A percentile compares a stretch with the other conserved stretches of the same genome.
Evolutionary conservation across 2,329 filamentous ascomycete species (phyloP).

Genomic region (Dactylellina haptotyla): DNA sequence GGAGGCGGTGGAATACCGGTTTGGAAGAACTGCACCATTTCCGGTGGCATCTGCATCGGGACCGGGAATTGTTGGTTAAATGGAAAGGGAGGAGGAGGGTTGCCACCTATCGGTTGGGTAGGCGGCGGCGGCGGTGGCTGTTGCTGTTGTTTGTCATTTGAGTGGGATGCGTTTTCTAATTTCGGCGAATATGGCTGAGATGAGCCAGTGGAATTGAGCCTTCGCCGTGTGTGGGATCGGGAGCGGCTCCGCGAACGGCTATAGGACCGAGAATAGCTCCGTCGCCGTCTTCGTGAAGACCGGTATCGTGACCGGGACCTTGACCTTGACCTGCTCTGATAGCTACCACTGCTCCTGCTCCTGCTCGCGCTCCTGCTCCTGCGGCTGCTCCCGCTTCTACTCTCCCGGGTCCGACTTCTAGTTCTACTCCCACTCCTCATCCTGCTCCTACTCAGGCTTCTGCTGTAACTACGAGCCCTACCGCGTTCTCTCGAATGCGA

Average conservation of each 20-base stretch:
- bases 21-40: slow-evolving; percentile 53
- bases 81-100: slow-evolving; percentile 40
- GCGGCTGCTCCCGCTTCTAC: slow-evolving; percentile 19
- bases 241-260: slow-evolving; percentile 45
- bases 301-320: slow-evolving; percentile 43
- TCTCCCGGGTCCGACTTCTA: slow-evolving; percentile 7
- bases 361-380: slow-evolving; percentile 31
- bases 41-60: slow-evolving; percentile 40
- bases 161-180: slow-evolving; percentile 2
- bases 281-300: slow-evolving; percentile 37
- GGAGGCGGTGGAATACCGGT: slow-evolving; percentile 26
- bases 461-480: slow-evolving; percentile 56
- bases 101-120: slow-evolving; percentile 7
- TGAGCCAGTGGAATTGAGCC: slow-evolving; percentile 45
- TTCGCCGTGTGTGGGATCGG: slow-evolving; percentile 37
- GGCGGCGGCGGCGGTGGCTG: slow-evolving; percentile 12
- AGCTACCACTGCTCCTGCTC: slow-evolving; percentile 28
- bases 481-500: slow-evolving; percentile 56
- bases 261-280: slow-evolving; percentile 51
- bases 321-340: slow-evolving; percentile 34
- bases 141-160: slow-evolving; percentile 13
- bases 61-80: slow-evolving; percentile 46
- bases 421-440: slow-evolving; percentile 57
- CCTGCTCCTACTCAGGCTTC: slow-evolving; percentile 55
- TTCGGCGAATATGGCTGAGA: slow-evolving; percentile 44